These are phyloP conservation scores for Mortierella sp. DNA, from an alignment of 371 early-diverging fungal species.

Conservation along the genomic window DNA sequence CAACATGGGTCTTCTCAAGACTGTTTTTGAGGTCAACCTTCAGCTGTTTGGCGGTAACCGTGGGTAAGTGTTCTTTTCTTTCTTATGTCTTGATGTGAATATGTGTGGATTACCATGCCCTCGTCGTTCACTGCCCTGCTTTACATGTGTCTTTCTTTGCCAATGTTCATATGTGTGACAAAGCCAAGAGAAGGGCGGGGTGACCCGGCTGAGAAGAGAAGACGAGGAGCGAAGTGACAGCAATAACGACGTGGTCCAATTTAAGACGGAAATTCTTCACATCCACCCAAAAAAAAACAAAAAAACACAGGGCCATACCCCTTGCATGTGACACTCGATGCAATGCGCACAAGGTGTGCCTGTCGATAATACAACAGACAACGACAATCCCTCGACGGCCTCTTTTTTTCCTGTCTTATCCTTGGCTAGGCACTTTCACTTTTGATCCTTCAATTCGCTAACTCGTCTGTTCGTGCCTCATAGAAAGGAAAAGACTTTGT, in stretches of 20 bases:
- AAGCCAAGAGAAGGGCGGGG: background rate
- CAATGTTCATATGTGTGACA: background rate
- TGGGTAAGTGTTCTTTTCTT: conserved; percentile 56
- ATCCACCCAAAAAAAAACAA: background rate
- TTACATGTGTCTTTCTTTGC: background rate
- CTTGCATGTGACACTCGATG: conserved; percentile 33
- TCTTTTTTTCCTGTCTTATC: no score
- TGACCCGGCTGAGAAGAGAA: background rate
- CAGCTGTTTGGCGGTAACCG: conserved; percentile 90
- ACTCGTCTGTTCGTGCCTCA: background rate
- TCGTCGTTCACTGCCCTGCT: background rate
- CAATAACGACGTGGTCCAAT: background rate
- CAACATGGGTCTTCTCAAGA: conserved; percentile 98
- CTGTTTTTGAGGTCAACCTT: conserved; percentile 98
- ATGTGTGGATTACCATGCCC: background rate
- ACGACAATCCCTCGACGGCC: background rate
- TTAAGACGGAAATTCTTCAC: background rate
- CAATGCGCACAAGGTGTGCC: background rate
- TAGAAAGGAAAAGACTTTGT: conserved; percentile 87
- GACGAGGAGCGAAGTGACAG: background rate
- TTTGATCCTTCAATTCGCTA: background rate
- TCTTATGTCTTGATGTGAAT: background rate
- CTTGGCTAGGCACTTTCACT: background rate
- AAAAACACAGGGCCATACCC: background rate
- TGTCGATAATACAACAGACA: background rate